Base-by-base conservation (phyloP, 2,329 filamentous ascomycete genomes). In the Scytalidium lignicola region DNA sequence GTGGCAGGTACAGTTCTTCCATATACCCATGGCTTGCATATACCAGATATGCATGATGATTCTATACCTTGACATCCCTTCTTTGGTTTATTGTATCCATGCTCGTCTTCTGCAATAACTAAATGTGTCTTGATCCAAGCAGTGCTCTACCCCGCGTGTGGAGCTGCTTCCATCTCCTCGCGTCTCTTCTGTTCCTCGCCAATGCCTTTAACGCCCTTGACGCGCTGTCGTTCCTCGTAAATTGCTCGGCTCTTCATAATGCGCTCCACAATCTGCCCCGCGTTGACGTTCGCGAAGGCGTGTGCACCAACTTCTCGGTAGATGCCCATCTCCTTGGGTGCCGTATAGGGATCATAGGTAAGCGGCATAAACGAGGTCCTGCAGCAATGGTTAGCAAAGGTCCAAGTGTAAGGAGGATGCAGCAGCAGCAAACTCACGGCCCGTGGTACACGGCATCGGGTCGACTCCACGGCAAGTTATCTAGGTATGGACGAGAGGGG, bases 381-480 rank as follows among this genome's bases (percentile, higher is more conserved):
- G 15, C 5, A n/a, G 15, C 8, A 13, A 13, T 8, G n/a, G 32
- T 37, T 17, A 37, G 32, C 15, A 5, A 26, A 10, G 23, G n/a
- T n/a, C 23, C 5, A 26, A 37, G 15, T n/a, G 15, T 4, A 4
- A 13, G 6, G 73, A 17, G 15, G 4, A 17, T 15, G 10, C 32
- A 37, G 68, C 56, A 78, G 74, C 59, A 68, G 68, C 32, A 67
- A 83, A 65, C 63, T 47, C 28, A 65, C 12, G 90, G 90, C n/a
- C 93, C 93, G 70, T 99, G 93, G 69, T 97, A 99, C 53, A 99
- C 88, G 22, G 83, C 86, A 60, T 85, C 76, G 13, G 90, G 88
- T 3, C 78, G 79, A 44, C 85, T 83, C 68, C 83, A 83, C 0
- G 92, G 90, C 42, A 95, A 75, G 1, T 80, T 75, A 51, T 76